Evolutionary conservation across 257 asterid genomes (phyloP), one percentile per base, ranked within the genome.

Genomic region (Dorcoceras hygrometricum): DNA sequence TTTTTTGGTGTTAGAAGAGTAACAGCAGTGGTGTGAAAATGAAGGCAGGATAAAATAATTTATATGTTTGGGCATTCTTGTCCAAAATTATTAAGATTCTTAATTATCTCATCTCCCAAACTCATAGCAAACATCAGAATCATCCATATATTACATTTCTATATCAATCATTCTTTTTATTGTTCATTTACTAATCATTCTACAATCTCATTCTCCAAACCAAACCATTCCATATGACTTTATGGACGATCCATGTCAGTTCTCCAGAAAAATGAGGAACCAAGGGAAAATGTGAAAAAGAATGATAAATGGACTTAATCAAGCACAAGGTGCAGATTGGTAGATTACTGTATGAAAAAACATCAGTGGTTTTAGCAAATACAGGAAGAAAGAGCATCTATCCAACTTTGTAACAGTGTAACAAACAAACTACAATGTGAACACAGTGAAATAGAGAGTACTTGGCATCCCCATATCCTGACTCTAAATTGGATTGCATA

Each of bases 381-480:
- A 18, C 54, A 46, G 54, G 54, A 46, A 46, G 54, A 14, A 46
- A 46, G 54, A 46, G 20, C 54, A 16, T 0, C 1, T 16, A 14
- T 39, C 19, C 51, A 39, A 12, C n/a, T 57, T 65, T 77, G 28
- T 66, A 64, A 3, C 6, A 53, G 75, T 50, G 62, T 22, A 57
- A 63, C 57, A 59, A 22, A 70, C 56, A 63, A 62, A 56, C 28
- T 63, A 32, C 48, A 57, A 62, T 31, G 68, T 57, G 22, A 74
- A 71, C 69, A 67, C 2, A 54, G 60, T n/a, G 8, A 50, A 51
- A 67, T 0, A 22, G 28, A 64, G 57, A 28, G 46, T 36, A 57
- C 67, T 55, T 70, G 66, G 65, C 58, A 67, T 64, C 60, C 67
- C 54, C 72, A 69, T 25, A 71, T 48, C 73, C 70, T 22, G 48